These are phyloP conservation scores for Geranium rotundifolium DNA, from an alignment of 345 rosid species.

Conservation along the genomic window DNA sequence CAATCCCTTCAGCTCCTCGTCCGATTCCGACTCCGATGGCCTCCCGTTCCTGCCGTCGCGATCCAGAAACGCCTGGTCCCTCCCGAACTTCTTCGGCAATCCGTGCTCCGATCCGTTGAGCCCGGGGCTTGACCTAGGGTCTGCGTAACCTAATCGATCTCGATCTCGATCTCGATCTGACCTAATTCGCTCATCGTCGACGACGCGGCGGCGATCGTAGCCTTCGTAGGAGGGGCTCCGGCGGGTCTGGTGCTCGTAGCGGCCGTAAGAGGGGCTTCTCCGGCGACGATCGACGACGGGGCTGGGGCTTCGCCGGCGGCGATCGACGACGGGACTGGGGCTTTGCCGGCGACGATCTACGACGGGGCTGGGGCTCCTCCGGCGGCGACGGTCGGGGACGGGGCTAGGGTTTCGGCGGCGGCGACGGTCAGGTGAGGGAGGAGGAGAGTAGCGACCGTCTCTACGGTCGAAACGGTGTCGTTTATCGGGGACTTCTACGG, in stretches of 20 bases:
- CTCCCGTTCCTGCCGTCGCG: conserved; percentile 35
- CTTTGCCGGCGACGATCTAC: conserved; percentile 10
- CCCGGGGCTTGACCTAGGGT: conserved; percentile 10
- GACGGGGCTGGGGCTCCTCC: not conserved
- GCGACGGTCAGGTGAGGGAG: conserved; percentile 24
- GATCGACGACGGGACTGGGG: no score
- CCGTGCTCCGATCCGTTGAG: conserved; percentile 18
- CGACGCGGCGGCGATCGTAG: conserved; percentile 8
- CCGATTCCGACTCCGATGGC: conserved; percentile 61
- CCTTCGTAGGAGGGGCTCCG: conserved; percentile 14
- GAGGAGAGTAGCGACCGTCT: conserved; percentile 17
- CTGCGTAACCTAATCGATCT: conserved; percentile 4
- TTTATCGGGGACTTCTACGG: conserved; percentile 18
- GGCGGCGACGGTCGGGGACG: no score
- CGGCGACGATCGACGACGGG: conserved; percentile 2
- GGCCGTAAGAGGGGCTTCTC: conserved; percentile 24
- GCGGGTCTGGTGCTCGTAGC: conserved; percentile 13
- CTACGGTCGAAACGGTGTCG: conserved; percentile 14
- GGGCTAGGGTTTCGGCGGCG: no score
- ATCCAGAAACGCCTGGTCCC: conserved; percentile 32
- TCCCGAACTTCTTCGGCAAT: conserved; percentile 52
- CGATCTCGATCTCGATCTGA: conserved; percentile 19
- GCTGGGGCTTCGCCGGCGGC: not conserved
- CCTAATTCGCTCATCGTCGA: conserved; percentile 3
- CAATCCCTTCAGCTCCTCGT: conserved; percentile 76